Conservation (phyloP, 2,329 filamentous ascomycete species). For the Ramularia collo-cygni region DNA sequence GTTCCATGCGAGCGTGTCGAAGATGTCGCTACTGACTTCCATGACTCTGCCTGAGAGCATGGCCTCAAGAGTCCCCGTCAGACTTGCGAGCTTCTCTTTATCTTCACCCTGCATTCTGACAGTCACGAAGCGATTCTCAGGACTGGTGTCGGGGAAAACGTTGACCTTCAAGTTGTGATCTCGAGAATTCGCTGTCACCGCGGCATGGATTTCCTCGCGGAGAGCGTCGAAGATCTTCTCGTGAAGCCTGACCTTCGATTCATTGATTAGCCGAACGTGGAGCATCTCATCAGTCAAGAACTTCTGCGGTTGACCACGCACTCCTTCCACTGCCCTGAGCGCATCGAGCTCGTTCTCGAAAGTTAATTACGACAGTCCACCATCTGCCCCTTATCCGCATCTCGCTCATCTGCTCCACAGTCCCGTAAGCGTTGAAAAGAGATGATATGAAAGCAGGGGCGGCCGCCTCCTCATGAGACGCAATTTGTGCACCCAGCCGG, state of each 20-base stretch:
- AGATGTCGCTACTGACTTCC: not conserved
- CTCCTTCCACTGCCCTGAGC: not conserved
- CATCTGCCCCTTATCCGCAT: not conserved
- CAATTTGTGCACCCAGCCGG: not conserved
- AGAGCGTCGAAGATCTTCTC: not conserved
- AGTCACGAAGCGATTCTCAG: not conserved
- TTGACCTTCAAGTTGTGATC: not conserved
- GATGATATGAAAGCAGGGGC: not conserved
- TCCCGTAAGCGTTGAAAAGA: not conserved
- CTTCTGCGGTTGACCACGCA: not conserved
- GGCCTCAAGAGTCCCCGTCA: not conserved
- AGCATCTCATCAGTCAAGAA: not conserved
- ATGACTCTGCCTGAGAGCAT: not conserved
- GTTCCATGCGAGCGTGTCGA: not conserved
- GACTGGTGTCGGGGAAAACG: not conserved
- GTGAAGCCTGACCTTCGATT: not conserved
- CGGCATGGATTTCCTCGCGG: not conserved
- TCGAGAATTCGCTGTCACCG: not conserved
- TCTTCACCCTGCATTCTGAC: not conserved
- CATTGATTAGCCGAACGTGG: not conserved
- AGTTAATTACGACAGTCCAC: not conserved
- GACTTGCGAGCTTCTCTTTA: not conserved
- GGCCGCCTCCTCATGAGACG: not conserved
- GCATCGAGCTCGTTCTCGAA: not conserved
- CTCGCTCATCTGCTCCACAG: no score